These are phyloP conservation scores for Mesembryanthemum crystallinum DNA, from an alignment of 148 eudicot species.

Conservation along the genomic window DNA sequence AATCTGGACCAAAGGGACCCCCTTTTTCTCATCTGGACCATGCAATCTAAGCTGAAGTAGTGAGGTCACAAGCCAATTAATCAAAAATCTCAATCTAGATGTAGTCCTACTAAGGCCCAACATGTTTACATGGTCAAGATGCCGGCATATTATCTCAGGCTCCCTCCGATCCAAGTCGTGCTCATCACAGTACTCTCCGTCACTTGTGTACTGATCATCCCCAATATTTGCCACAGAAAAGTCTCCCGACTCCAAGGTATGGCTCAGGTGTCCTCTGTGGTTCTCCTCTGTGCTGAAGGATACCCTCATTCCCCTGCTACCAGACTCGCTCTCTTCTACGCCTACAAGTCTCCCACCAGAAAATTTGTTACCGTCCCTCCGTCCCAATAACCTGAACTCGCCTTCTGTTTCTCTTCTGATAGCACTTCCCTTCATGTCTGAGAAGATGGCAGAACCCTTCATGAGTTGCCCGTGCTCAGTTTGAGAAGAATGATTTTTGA, in stretches of 20 bases:
- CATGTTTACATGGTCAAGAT: conserved; percentile 93
- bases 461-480: conserved; percentile 17
- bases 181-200: conserved; percentile 65
- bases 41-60: conserved; percentile 65
- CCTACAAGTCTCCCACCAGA: conserved; percentile 64
- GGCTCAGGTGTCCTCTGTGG: conserved; percentile 39
- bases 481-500: conserved; percentile 14
- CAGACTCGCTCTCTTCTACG: conserved; percentile 61
- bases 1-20: conserved; percentile 63
- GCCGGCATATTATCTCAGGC: conserved; percentile 77
- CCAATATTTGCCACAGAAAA: conserved; percentile 46
- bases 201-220: conserved; percentile 57
- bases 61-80: conserved; percentile 93
- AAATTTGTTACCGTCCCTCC: conserved; percentile 70
- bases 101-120: conserved; percentile 90
- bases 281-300: conserved; percentile 71
- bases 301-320: conserved; percentile 61
- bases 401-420: conserved; percentile 94
- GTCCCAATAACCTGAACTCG: conserved; percentile 83
- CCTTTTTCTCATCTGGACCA: conserved; percentile 41
- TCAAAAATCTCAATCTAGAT: conserved; percentile 68
- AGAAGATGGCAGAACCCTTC: conserved; percentile 38
- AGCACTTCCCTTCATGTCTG: conserved; percentile 69
- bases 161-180: conserved; percentile 66
- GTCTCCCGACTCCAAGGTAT: conserved; percentile 57